Conservation (phyloP, 371 early-diverging fungal genomes). For the Gilbertella persicaria region DNA sequence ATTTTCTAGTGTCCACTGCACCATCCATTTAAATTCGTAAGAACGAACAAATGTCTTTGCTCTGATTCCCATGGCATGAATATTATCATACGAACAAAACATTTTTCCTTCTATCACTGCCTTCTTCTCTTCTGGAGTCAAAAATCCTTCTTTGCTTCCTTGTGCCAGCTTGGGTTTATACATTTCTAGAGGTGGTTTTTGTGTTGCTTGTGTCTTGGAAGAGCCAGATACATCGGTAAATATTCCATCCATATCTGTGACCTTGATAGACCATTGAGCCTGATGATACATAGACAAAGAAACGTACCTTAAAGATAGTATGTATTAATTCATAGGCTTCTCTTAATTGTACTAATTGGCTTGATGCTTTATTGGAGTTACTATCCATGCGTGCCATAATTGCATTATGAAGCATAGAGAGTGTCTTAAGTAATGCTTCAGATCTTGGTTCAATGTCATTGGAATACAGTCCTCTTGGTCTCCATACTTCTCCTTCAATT, state of each 20-base stretch:
- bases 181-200: not conserved
- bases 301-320: slow-evolving; percentile 10
- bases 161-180: slow-evolving; percentile 1
- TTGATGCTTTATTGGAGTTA: not conserved
- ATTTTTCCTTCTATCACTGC: slow-evolving; percentile 5
- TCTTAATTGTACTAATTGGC: not conserved
- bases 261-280: no score
- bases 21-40: slow-evolving; percentile 10
- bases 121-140: slow-evolving; percentile 11
- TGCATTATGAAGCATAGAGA: not conserved
- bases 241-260: no score
- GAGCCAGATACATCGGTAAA: no score
- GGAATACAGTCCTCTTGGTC: slow-evolving; percentile 20
- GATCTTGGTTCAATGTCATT: slow-evolving; percentile 1
- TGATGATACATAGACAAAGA: no score
- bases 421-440: slow-evolving; percentile 3
- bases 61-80: slow-evolving; percentile 9
- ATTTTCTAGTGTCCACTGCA: not conserved
- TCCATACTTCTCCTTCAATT: slow-evolving; percentile 26
- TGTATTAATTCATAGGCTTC: not conserved
- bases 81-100: slow-evolving; percentile 6
- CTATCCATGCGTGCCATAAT: not conserved
- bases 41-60: slow-evolving; percentile 11
- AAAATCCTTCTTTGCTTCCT: not conserved
- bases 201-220: no score